Percentiles rank a stretch among this genome's conserved stretches.
Conservation (phyloP, 2,329 filamentous ascomycete genomes). For the Aaosphaeria pasadenensis region DNA sequence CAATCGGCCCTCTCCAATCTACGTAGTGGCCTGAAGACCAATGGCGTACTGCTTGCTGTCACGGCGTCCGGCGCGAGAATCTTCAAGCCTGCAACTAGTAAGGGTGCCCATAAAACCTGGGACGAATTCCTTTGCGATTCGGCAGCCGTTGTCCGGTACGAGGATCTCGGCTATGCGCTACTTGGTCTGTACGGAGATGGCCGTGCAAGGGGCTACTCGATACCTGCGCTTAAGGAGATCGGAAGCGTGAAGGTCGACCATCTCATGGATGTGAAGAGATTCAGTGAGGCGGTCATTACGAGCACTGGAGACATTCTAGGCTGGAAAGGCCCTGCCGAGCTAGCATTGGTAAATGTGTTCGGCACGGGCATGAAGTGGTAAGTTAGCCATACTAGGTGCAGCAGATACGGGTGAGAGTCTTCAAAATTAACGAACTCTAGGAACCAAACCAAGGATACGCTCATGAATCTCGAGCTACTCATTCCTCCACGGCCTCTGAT, state of each 20-base stretch:
- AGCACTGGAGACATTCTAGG: conserved; percentile 78
- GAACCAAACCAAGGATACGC: conserved; percentile 59
- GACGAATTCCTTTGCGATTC: conserved; percentile 80
- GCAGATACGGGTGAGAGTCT: not conserved
- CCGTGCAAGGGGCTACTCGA: conserved; percentile 72
- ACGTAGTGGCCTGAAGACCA: conserved; percentile 67
- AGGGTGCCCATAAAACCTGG: conserved; percentile 90
- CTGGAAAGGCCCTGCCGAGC: conserved; percentile 85
- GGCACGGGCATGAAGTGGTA: conserved; percentile 66
- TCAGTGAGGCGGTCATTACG: conserved; percentile 67
- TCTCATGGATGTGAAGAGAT: conserved; percentile 71
- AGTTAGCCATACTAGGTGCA: conserved; percentile 27
- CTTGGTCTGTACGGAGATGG: conserved; percentile 84
- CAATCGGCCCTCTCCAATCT: conserved; percentile 73
- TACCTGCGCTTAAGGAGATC: conserved; percentile 87
- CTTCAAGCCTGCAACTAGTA: conserved; percentile 78
- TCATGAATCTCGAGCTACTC: conserved; percentile 73
- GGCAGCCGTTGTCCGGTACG: conserved; percentile 71
- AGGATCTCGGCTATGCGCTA: conserved; percentile 73
- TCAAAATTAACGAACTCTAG: conserved; percentile 20
- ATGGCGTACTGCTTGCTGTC: conserved; percentile 79
- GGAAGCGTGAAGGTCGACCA: conserved; percentile 61
- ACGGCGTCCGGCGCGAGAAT: conserved; percentile 73
- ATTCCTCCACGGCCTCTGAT: conserved; percentile 86
- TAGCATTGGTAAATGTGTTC: conserved; percentile 81